Evolutionary conservation across 371 early-diverging fungal genomes (phyloP).

Genomic region (Mucor sp.): DNA sequence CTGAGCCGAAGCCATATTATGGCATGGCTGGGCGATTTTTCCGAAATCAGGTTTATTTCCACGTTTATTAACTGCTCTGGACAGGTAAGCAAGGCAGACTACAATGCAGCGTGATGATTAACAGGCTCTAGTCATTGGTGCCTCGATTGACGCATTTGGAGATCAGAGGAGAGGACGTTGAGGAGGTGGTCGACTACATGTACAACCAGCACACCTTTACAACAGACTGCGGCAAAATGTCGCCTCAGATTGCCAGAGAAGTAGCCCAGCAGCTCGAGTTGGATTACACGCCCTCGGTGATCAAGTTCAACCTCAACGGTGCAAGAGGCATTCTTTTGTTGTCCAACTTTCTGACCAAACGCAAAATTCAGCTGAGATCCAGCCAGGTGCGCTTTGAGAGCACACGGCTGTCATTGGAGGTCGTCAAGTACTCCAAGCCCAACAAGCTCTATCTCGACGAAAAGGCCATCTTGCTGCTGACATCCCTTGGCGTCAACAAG

Average conservation of each 20-base stretch:
- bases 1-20: constrained; percentile 54
- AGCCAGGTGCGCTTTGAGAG: constrained; percentile 70
- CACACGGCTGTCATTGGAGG: constrained; percentile 48
- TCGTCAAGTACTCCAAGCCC: constrained; percentile 44
- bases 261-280: constrained; percentile 27
- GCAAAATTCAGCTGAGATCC: constrained; percentile 51
- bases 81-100: constrained; percentile 33
- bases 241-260: constrained; percentile 45
- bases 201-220: constrained; percentile 55
- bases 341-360: constrained; percentile 24
- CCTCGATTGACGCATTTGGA: not conserved
- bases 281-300: constrained; percentile 63
- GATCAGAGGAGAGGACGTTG: constrained; percentile 29
- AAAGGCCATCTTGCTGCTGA: constrained; percentile 62
- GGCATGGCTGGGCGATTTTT: constrained; percentile 70
- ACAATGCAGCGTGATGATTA: not conserved
- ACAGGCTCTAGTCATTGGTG: not conserved
- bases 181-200: constrained; percentile 55
- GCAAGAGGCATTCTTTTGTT: constrained; percentile 68
- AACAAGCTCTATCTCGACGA: constrained; percentile 62
- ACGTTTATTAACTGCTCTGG: constrained; percentile 68
- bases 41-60: constrained; percentile 57
- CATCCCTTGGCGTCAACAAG: constrained; percentile 59
- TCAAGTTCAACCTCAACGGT: constrained; percentile 77
- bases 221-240: constrained; percentile 77